Evolutionary conservation across 139 green algal species (phyloP), one percentile per base, ranked within the genome.

Genomic region (Micromonas pusilla): DNA sequence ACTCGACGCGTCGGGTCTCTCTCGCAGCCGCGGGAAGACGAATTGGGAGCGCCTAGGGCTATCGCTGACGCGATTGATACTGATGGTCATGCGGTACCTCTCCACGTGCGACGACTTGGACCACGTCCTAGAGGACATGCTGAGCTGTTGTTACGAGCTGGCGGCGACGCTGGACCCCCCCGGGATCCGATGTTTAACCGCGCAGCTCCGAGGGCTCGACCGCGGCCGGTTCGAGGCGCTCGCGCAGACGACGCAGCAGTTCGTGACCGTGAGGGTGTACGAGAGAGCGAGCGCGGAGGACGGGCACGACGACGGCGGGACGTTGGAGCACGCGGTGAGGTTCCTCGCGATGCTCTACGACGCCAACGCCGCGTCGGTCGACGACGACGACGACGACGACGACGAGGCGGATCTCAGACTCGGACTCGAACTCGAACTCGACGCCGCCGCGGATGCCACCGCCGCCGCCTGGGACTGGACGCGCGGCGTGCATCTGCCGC

Each of bases 231-330:
- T 52, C 45, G 26, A 31, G 25, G 25, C 33, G 38, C 66, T 84
- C n/a, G 71, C 84, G 33, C 67, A 52, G 2, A 26, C 82, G 21
- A 65, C 89, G 52, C 88, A 92, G 79, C 80, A 88, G 67, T 92
- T 85, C 82, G 87, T 92, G 79, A 89, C 85, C 19, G 39, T 91
- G 52, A 86, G 81, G 2, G 78, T 92, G 4, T 92, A 90, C 77
- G 72, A 87, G 45, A n/a, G n/a, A n/a, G n/a, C n/a, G n/a, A n/a
- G n/a, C n/a, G n/a, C n/a, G n/a, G n/a, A n/a, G n/a, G n/a, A n/a
- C n/a, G n/a, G n/a, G n/a, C n/a, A n/a, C n/a, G n/a, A n/a, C n/a
- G 45, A 23, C 45, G 45, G 16, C 45, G 45, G 9, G 45, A 16
- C 45, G 45, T 57, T 57, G 45, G 45, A 57, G 16, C 45, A 57